A percentile compares a stretch with the other conserved stretches of the same genome.
These are phyloP conservation scores for Alternaria sp. DNA, from an alignment of 2,329 filamentous ascomycete species.

Conservation along the genomic window DNA sequence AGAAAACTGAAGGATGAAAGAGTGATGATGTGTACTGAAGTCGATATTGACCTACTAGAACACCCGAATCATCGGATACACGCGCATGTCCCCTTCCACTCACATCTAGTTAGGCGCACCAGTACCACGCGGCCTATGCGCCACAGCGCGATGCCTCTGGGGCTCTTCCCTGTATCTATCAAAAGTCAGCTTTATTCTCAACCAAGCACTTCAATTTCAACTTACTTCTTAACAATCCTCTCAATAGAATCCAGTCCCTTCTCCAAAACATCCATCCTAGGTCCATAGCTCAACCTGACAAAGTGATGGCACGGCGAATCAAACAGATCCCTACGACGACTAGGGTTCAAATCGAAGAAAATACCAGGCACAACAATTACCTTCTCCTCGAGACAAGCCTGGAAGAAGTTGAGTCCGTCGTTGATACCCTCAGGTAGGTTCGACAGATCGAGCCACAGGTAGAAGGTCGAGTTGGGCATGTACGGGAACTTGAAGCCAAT, in stretches of 20 bases:
- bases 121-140: constrained; percentile 19
- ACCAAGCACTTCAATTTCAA: background rate
- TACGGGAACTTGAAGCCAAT: constrained; percentile 86
- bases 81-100: background rate
- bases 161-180: constrained; percentile 20
- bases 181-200: background rate
- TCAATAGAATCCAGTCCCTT: constrained; percentile 51
- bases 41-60: no score
- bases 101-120: constrained; percentile 1
- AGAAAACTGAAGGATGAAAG: no score
- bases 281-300: constrained; percentile 50
- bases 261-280: constrained; percentile 48
- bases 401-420: constrained; percentile 96
- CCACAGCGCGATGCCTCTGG: constrained; percentile 16
- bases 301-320: constrained; percentile 84
- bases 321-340: constrained; percentile 86
- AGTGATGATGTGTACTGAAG: no score
- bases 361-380: constrained; percentile 97
- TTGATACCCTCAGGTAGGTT: constrained; percentile 79
- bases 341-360: constrained; percentile 96
- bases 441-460: constrained; percentile 76
- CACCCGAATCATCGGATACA: no score
- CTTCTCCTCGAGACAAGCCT: constrained; percentile 90
- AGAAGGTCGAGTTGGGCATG: constrained; percentile 91
- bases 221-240: constrained; percentile 50